Conservation (phyloP, 768 basidiomycete genomes). For the Trametes sanguinea region DNA sequence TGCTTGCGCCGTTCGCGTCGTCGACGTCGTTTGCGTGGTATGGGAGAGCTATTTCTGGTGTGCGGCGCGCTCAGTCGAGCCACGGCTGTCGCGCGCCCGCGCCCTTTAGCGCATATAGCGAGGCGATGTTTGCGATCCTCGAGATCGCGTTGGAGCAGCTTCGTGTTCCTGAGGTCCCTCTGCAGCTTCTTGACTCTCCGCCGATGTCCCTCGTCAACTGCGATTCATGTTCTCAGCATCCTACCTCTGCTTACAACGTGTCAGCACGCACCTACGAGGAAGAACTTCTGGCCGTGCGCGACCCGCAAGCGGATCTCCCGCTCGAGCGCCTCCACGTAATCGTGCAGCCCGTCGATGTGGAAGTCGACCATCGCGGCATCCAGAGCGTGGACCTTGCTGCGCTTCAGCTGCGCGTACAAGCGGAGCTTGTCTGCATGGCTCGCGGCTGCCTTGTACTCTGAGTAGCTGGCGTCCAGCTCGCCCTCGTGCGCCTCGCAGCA, state of each 20-base stretch:
- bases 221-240: too few species aligned
- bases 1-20: too few species aligned
- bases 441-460: background rate
- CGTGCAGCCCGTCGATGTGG: background rate
- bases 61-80: too few species aligned
- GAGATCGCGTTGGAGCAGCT: too few species aligned
- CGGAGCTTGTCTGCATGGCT: background rate
- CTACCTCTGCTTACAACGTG: too few species aligned
- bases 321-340: constrained; percentile 1
- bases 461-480: background rate
- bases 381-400: background rate
- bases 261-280: background rate
- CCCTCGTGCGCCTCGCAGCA: background rate
- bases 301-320: background rate
- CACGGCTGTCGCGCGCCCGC: too few species aligned
- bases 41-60: too few species aligned
- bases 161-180: background rate
- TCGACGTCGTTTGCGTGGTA: too few species aligned
- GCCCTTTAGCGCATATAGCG: too few species aligned
- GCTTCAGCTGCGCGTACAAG: background rate
- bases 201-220: constrained; percentile 1
- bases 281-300: constrained; percentile 2
- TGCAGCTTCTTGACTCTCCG: background rate
- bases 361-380: background rate
- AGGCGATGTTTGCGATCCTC: too few species aligned